Evolutionary conservation across 169 alveolate genomes (phyloP).

Genomic region (Plasmodium reichenowi): DNA sequence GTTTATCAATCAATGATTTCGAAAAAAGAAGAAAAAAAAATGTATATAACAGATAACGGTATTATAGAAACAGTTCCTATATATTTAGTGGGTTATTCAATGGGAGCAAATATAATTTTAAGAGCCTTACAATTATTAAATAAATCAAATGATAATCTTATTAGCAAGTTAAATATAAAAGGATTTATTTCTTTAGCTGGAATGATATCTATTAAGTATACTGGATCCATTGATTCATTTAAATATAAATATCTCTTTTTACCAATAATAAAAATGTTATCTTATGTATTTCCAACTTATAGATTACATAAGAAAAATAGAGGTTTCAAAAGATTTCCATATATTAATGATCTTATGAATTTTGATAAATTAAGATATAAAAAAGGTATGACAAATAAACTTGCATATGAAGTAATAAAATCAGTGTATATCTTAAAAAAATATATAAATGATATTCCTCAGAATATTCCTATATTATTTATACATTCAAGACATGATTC

Average conservation of each 20-base stretch:
- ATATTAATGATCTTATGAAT: slow-evolving; percentile 6
- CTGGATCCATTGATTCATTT: slow-evolving; percentile 2
- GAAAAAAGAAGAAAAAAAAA: background rate
- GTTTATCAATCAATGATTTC: background rate
- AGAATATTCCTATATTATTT: slow-evolving; percentile 23
- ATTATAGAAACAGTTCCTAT: background rate
- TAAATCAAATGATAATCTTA: background rate
- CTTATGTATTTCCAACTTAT: slow-evolving; percentile 16
- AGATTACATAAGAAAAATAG: background rate
- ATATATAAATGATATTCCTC: slow-evolving; percentile 7
- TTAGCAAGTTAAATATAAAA: slow-evolving; percentile 10
- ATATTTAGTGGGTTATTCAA: slow-evolving; percentile 13
- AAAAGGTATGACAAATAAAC: slow-evolving; percentile 27
- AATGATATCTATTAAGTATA: slow-evolving; percentile 15
- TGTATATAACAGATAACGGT: background rate
- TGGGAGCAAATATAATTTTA: slow-evolving; percentile 26
- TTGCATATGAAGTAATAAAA: slow-evolving; percentile 8
- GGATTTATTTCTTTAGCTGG: slow-evolving; percentile 24
- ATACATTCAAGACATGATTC: slow-evolving; percentile 18
- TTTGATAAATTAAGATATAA: slow-evolving; percentile 11
- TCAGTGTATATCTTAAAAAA: slow-evolving; percentile 17
- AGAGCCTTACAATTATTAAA: slow-evolving; percentile 10
- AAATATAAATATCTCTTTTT: slow-evolving; percentile 6
- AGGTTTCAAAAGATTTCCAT: slow-evolving; percentile 5
- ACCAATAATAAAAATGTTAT: slow-evolving; percentile 1